Evolutionary conservation across 2,329 filamentous ascomycete species (phyloP), one percentile per base, ranked within the genome.

Genomic region (Fusarium odoratissimum): DNA sequence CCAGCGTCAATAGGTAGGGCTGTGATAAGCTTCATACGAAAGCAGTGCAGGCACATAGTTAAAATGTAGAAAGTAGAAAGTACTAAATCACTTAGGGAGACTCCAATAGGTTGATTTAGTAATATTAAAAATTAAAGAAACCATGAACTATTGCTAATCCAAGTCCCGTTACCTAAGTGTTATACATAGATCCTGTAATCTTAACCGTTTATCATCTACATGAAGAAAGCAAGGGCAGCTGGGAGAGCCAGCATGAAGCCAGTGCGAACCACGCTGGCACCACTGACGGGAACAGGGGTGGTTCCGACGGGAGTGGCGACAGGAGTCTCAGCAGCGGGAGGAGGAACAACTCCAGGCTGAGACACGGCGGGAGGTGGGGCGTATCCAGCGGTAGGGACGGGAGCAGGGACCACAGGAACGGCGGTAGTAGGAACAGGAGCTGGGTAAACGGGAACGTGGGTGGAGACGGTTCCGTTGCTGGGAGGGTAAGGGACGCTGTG

Each of bases 111-210:
- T 25, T 44, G n/a, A 51, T 41, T 30, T 21, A 40, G 28, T 42
- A 33, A 28, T 52, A 69, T 69, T 69, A 69, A 40, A 67, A 64
- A 69, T 69, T 69, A 69, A 69, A 41, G 66, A 57, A 56, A 69
- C 30, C 49, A 57, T 46, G 64, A 54, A 63, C 42, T 57, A 64
- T 21, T 25, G 35, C 35, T 63, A 64, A 41, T 45, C n/a, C 46
- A 17, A 54, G 41, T 64, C 41, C 51, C 12, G n/a, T 42, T 19
- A 25, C 38, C 38, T 23, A 65, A 30, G 19, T n/a, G 21, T 31
- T 54, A 25, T 51, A 44, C 30, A 64, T 69, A 28, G 30, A 48
- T 64, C 57, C 14, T 55, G 28, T 35, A 45, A 35, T 64, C 46
- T 33, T 45, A 44, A 42, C 64, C 63, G 19, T 30, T 38, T 19